Conservation (phyloP, 106 monocot genomes). For the Dactylorhiza incarnata region DNA sequence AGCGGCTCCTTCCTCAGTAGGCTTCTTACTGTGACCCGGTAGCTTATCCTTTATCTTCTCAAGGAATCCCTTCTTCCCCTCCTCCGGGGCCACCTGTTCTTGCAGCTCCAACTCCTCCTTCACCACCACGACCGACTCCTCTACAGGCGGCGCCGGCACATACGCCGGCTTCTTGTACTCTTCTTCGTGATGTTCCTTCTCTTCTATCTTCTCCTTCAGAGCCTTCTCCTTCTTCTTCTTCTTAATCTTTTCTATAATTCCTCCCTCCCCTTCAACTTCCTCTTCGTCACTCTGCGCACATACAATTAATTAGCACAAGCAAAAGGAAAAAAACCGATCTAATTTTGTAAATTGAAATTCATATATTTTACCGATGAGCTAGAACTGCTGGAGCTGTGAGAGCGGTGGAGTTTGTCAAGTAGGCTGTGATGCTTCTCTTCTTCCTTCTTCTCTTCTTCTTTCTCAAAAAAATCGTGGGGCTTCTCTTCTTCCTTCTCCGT, state of each 20-base stretch:
- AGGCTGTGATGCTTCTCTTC: constrained; percentile 8
- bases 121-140: background rate
- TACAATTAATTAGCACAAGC: background rate
- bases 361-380: constrained; percentile 10
- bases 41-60: constrained; percentile 18
- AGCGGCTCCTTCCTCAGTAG: background rate
- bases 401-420: constrained; percentile 15
- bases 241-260: constrained; percentile 7
- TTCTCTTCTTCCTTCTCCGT: background rate
- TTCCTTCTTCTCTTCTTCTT: background rate
- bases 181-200: background rate
- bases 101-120: background rate
- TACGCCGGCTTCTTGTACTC: background rate
- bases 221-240: constrained; percentile 1
- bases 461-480: too few species aligned
- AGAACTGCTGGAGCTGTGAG: constrained; percentile 15
- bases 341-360: background rate
- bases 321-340: background rate
- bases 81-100: background rate
- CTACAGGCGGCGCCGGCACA: background rate
- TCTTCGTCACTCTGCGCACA: constrained; percentile 5
- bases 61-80: constrained; percentile 10
- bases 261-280: constrained; percentile 13
- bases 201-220: constrained; percentile 3
- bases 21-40: constrained; percentile 2